A percentile compares a stretch with the other conserved stretches of the same genome.
Conservation (phyloP, 345 rosid genomes). For the Melastoma malabathricum region DNA sequence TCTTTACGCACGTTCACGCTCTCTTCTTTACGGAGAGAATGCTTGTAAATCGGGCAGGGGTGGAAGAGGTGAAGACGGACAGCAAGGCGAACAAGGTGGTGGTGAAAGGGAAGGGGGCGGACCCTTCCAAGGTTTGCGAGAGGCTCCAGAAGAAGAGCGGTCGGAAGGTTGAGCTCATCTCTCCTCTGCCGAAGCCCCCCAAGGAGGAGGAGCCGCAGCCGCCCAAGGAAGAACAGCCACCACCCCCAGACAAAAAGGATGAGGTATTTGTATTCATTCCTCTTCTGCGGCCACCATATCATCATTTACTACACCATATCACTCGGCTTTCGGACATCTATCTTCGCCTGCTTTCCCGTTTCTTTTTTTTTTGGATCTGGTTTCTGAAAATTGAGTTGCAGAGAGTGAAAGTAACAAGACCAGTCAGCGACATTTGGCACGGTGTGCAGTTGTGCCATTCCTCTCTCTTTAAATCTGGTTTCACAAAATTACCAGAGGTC, state of each 20-base stretch:
- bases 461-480: too few species aligned
- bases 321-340: too few species aligned
- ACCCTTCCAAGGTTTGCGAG: conserved; percentile 46
- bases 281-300: not conserved
- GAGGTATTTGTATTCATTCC: conserved; percentile 19
- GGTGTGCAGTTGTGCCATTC: too few species aligned
- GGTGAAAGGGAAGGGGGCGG: conserved; percentile 61
- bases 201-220: conserved; percentile 20
- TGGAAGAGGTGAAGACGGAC: conserved; percentile 45
- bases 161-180: conserved; percentile 49
- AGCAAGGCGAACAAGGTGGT: conserved; percentile 52
- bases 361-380: too few species aligned
- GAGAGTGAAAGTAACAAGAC: too few species aligned
- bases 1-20: too few species aligned
- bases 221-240: conserved; percentile 7
- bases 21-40: not conserved
- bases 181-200: conserved; percentile 50
- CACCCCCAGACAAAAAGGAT: conserved; percentile 24
- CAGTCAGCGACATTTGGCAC: too few species aligned
- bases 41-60: conserved; percentile 22
- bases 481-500: too few species aligned
- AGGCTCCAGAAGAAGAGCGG: conserved; percentile 59
- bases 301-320: not conserved
- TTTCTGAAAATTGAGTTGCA: too few species aligned
- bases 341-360: too few species aligned